Evolutionary conservation across 495 filamentous ascomycete genomes (phyloP), one percentile per base, ranked within the genome.

Genomic region (Cenococcum geophilum): DNA sequence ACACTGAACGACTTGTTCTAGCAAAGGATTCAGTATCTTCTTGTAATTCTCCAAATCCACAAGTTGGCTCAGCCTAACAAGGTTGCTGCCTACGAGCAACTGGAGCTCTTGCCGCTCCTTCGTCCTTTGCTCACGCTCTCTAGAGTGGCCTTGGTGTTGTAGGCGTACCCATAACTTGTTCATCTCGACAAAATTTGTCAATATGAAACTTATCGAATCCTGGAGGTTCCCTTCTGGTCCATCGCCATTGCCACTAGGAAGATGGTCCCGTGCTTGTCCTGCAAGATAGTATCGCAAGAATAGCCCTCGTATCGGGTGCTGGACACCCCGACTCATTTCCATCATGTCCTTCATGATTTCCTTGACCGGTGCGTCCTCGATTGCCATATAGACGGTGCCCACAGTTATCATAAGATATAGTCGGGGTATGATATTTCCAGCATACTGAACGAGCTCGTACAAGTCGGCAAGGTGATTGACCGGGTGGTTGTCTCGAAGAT

Each of bases 341-440:
- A 98, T 98, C 93, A 98, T 98, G 72, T 98, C 93, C 75, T 98
- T 98, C 93, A 98, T 98, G 58, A 98, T 91, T 77, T 98, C 93
- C 76, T 98, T 98, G 63, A 98, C 92, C 4, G 93, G 93, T 49
- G 93, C 95, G 83, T 96, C 93, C 72, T 93, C 89, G 66, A 98
- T 92, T 10, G 89, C 86, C 93, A 98, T 98, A 76, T 98, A 98
- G 35, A 96, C 93, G 4, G 93, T 98, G 36, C 93, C 93, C 22
- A 98, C 93, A 0, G 93, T 97, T 68, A 98, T 90, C 93, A 98
- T 98, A 54, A 98, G 84, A 72, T 97, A 98, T 51, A 98, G 79
- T 62, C 93, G 87, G 32, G 93, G 93, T 56, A 98, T 86, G 58
- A 98, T 97, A 74, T 98, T 98, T 57, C 93, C 93, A 35, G 93